Conservation (phyloP, 768 basidiomycete species). For the Boletus sp. region DNA sequence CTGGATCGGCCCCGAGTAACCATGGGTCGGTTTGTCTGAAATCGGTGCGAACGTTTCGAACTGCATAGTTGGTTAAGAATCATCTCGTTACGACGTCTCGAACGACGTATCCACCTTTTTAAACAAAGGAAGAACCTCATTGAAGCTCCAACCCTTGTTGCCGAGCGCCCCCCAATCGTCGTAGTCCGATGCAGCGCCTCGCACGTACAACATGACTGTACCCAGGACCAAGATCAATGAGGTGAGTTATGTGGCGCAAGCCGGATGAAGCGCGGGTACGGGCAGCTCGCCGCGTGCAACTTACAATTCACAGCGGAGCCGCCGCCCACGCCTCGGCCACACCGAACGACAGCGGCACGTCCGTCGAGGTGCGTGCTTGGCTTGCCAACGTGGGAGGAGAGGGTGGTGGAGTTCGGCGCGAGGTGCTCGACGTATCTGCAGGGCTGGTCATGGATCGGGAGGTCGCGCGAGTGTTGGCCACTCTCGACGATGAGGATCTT, state of each 20-base stretch:
- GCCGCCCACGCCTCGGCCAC: slow-evolving; percentile 56
- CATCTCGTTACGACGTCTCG: background rate
- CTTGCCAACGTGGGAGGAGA: slow-evolving; percentile 40
- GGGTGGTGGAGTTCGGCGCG: slow-evolving; percentile 35
- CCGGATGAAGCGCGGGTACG: background rate
- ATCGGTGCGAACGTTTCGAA: slow-evolving; percentile 35
- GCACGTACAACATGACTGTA: slow-evolving; percentile 49
- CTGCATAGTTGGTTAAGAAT: slow-evolving; percentile 44
- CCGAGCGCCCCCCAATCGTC: slow-evolving; percentile 53
- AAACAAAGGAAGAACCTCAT: slow-evolving; percentile 53
- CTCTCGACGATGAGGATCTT: slow-evolving; percentile 61
- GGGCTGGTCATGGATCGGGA: slow-evolving; percentile 50
- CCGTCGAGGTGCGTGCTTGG: slow-evolving; percentile 44
- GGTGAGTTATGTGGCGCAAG: background rate
- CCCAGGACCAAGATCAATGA: background rate
- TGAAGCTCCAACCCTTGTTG: slow-evolving; percentile 61
- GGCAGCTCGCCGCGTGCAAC: slow-evolving; percentile 2
- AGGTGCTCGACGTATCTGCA: slow-evolving; percentile 47
- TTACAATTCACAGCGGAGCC: slow-evolving; percentile 61
- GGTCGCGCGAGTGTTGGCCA: slow-evolving; percentile 48
- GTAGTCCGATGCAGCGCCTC: slow-evolving; percentile 60
- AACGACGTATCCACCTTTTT: slow-evolving; percentile 48
- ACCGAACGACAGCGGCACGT: slow-evolving; percentile 42
- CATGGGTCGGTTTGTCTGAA: slow-evolving; percentile 34
- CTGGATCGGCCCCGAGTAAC: slow-evolving; percentile 32